Conservation (phyloP, 441 rosid species). For the Erodium moschatum region DNA sequence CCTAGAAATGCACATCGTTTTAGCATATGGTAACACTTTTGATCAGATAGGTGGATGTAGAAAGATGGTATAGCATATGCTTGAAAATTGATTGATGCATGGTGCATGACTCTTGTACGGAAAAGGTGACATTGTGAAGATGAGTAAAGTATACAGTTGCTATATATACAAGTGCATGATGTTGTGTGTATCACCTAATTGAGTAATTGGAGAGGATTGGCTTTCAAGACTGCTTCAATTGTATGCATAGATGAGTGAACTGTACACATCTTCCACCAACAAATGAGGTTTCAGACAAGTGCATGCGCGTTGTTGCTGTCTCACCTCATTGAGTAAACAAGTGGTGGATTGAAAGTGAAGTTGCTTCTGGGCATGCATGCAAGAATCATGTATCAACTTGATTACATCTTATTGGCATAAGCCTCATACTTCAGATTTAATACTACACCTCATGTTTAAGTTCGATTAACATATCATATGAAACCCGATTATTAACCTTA, state of each 20-base stretch:
- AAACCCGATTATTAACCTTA: no score
- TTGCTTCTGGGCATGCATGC: neutral
- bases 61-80: no score
- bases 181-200: neutral
- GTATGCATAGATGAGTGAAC: neutral
- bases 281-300: neutral
- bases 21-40: neutral
- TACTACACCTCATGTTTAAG: no score
- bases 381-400: no score
- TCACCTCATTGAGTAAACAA: no score
- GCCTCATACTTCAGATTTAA: no score
- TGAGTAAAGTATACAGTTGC: neutral
- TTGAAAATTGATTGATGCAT: no score
- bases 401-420: no score
- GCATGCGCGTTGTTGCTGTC: neutral
- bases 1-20: neutral
- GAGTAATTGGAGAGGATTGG: neutral
- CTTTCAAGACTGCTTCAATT: neutral
- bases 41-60: no score
- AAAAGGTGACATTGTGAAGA: no score
- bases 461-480: no score
- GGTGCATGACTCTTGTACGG: no score
- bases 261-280: neutral
- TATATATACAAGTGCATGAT: neutral
- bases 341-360: neutral